Evolutionary conservation across 768 basidiomycete genomes (phyloP).

Genomic region (Kondoa malvinella): DNA sequence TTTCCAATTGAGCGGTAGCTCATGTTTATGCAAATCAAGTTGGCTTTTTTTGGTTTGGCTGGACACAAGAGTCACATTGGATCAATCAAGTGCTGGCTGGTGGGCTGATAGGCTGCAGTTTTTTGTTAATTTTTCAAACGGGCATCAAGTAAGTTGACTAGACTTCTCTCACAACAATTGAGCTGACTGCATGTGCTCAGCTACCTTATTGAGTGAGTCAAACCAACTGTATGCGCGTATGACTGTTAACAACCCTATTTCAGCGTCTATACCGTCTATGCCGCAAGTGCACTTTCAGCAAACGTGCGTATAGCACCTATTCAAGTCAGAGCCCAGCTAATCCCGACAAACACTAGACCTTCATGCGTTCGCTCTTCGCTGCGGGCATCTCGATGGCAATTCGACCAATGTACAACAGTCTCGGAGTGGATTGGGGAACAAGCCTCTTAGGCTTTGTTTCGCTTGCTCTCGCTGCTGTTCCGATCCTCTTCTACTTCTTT

Average conservation of each 20-base stretch:
- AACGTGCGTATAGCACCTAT: constrained; percentile 16
- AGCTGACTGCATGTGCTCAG: too few species aligned
- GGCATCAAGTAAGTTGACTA: constrained; percentile 10
- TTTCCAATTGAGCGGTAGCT: too few species aligned
- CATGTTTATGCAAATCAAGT: too few species aligned
- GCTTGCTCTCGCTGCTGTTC: constrained; percentile 16
- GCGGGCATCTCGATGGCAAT: constrained; percentile 30
- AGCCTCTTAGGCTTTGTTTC: constrained; percentile 1
- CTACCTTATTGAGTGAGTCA: not conserved
- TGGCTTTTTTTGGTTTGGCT: constrained; percentile 20
- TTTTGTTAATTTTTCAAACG: constrained; percentile 32
- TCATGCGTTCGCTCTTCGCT: constrained; percentile 29
- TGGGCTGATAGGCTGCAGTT: constrained; percentile 29
- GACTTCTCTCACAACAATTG: too few species aligned
- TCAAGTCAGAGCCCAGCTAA: not conserved
- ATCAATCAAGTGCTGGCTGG: constrained; percentile 29
- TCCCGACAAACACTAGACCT: constrained; percentile 14
- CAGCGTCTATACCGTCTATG: constrained; percentile 29
- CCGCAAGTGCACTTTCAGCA: constrained; percentile 29
- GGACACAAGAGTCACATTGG: constrained; percentile 14
- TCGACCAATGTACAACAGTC: constrained; percentile 29
- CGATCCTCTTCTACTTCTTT: not conserved
- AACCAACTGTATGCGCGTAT: not conserved
- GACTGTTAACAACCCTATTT: constrained; percentile 28
- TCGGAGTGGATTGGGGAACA: constrained; percentile 27